phyloP scores from a whole-genome alignment of 495 filamentous ascomycete species.

The Neurospora sp. region DNA sequence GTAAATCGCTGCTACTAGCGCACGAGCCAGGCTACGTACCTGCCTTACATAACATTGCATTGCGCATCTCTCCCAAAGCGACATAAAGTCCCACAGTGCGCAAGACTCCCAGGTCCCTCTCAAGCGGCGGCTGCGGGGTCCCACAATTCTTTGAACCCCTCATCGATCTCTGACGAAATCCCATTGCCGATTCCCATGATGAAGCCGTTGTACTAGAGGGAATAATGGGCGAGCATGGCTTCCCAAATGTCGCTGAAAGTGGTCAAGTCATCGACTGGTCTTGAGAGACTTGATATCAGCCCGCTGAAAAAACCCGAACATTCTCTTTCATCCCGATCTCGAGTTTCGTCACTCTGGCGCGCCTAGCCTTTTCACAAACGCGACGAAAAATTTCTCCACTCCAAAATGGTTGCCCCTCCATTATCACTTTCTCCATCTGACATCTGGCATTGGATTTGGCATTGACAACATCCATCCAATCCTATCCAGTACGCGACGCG shows the following conservation, averaged over 20 bases:
- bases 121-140: neutral
- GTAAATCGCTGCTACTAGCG: neutral
- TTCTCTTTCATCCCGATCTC: neutral
- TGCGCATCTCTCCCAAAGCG: neutral
- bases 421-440: neutral
- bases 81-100: neutral
- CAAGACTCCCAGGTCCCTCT: neutral
- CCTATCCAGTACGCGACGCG: neutral
- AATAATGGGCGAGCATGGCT: neutral
- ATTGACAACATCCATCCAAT: neutral
- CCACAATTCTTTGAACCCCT: slow-evolving; percentile 4
- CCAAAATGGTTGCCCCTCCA: slow-evolving; percentile 1
- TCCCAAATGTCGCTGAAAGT: neutral
- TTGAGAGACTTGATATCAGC: neutral
- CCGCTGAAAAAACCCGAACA: neutral
- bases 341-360: neutral
- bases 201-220: neutral
- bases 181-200: neutral
- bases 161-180: slow-evolving; percentile 15
- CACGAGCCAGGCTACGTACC: slow-evolving; percentile 7
- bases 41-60: slow-evolving; percentile 3
- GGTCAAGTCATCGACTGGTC: neutral
- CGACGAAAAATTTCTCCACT: neutral
- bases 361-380: neutral
- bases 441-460: neutral